Evolutionary conservation across 2,329 filamentous ascomycete species (phyloP).

Genomic region (Aspergillus chevalieri): DNA sequence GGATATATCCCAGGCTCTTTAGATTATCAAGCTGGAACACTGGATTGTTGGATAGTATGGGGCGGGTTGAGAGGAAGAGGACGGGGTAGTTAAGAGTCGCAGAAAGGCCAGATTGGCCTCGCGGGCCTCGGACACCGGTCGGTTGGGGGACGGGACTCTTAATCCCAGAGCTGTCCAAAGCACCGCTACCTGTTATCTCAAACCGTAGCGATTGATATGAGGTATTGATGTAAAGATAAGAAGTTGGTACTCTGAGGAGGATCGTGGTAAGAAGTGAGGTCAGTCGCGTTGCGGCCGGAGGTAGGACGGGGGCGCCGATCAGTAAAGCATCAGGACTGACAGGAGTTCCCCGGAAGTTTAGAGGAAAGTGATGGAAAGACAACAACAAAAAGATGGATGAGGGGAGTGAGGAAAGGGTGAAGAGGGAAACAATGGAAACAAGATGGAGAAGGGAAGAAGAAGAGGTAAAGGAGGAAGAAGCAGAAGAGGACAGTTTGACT

Average conservation of each 20-base stretch:
- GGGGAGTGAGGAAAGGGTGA: neutral
- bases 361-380: neutral
- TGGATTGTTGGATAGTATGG: neutral
- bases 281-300: neutral
- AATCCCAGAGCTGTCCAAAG: neutral
- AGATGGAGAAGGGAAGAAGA: constrained; percentile 2
- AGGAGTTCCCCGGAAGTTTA: neutral
- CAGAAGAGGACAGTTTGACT: constrained; percentile 15
- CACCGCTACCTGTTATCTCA: neutral
- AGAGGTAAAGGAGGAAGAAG: neutral
- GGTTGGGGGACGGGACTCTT: neutral
- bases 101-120: neutral
- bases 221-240: neutral
- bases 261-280: neutral
- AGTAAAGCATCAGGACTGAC: neutral
- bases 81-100: neutral
- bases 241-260: neutral
- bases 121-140: neutral
- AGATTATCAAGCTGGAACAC: neutral
- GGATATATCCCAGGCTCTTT: neutral
- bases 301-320: neutral
- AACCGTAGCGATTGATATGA: neutral
- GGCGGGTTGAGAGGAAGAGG: neutral
- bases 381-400: neutral
- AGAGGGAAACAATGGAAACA: neutral